A percentile compares a stretch with the other conserved stretches of the same genome.
Evolutionary conservation across 2,329 filamentous ascomycete genomes (phyloP).

Genomic region (Chaetomium sp.): DNA sequence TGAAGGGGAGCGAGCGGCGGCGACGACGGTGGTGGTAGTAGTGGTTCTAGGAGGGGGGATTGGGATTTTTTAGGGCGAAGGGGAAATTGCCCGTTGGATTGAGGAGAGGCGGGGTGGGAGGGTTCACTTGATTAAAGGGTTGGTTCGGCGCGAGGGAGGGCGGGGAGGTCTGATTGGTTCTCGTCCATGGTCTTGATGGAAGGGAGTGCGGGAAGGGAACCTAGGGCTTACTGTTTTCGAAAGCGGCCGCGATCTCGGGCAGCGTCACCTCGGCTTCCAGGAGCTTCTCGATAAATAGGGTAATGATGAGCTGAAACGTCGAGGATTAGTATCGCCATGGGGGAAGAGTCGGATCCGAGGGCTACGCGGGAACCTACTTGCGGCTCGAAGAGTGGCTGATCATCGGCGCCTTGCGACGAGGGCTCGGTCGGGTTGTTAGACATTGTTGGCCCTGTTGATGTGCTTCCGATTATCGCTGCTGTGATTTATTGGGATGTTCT

Average conservation of each 20-base stretch:
- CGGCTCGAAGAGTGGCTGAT: background rate
- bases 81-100: too few relatives aligned
- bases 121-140: too few relatives aligned
- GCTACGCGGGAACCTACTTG: background rate
- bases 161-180: too few relatives aligned
- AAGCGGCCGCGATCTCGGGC: background rate
- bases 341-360: background rate
- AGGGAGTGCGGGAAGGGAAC: background rate
- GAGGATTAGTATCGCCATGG: background rate
- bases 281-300: background rate
- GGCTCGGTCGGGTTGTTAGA: background rate
- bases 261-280: background rate
- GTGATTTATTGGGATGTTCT: too few relatives aligned
- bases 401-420: background rate
- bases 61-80: too few relatives aligned
- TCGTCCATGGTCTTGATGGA: too few relatives aligned
- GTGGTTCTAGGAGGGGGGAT: too few relatives aligned
- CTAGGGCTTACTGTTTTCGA: background rate
- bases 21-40: too few relatives aligned
- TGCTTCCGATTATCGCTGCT: too few relatives aligned
- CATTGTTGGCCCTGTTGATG: background rate
- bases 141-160: too few relatives aligned
- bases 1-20: too few relatives aligned
- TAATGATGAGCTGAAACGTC: background rate
- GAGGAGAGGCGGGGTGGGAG: too few relatives aligned